Conservation (phyloP, 1,139 yeast genomes). For the Hemisphaericaspora xylofermentans region DNA sequence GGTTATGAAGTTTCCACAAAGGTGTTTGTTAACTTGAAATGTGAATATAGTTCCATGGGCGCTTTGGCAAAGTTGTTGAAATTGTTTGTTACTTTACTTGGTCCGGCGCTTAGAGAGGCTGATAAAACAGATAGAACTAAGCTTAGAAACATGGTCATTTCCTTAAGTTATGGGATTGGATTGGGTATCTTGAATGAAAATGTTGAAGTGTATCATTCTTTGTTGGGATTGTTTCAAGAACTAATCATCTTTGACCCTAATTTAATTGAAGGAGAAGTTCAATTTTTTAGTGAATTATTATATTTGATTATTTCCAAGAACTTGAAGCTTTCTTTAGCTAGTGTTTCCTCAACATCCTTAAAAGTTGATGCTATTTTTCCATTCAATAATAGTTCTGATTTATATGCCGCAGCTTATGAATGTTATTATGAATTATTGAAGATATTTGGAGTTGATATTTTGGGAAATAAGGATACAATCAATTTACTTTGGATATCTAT, state of each 20-base stretch:
- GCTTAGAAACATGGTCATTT: conserved; percentile 30
- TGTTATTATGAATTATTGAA: conserved; percentile 44
- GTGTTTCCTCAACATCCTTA: conserved; percentile 36
- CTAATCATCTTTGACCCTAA: conserved; percentile 41
- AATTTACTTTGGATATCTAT: conserved; percentile 45
- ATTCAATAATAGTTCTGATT: conserved; percentile 35
- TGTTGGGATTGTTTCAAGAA: conserved; percentile 38
- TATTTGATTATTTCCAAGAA: conserved; percentile 36
- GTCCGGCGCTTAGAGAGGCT: conserved; percentile 37
- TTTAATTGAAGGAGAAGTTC: conserved; percentile 32
- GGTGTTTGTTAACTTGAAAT: conserved; percentile 30
- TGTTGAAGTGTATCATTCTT: conserved; percentile 23
- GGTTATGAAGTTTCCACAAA: conserved; percentile 36
- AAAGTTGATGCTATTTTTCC: conserved; percentile 39
- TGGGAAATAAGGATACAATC: conserved; percentile 33
- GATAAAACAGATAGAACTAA: conserved; percentile 20
- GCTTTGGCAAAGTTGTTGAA: conserved; percentile 27
- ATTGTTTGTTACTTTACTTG: conserved; percentile 35
- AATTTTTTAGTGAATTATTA: conserved; percentile 32
- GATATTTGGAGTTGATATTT: conserved; percentile 31
- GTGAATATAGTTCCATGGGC: conserved; percentile 27
- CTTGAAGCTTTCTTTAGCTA: conserved; percentile 36
- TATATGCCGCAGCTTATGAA: conserved; percentile 38
- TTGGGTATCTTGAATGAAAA: conserved; percentile 29
- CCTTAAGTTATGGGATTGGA: conserved; percentile 37